Evolutionary conservation across 129 eudicot species (phyloP), one percentile per base, ranked within the genome.

Genomic region (Flaveria sonorensis): DNA sequence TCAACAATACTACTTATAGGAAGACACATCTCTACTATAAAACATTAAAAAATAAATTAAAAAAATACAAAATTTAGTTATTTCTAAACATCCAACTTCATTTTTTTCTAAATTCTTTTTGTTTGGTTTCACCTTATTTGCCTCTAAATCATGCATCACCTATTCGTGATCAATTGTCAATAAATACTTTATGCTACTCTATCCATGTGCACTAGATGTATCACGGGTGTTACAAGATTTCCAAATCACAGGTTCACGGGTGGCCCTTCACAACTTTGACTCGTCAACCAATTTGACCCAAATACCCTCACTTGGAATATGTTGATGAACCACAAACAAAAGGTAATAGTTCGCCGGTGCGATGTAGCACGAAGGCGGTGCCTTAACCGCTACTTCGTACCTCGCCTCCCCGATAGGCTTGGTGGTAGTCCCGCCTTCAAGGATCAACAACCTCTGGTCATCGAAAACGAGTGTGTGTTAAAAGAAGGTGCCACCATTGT

Each of bases 401-500:
- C 51, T 72, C 0, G 80, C 71, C 12, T 46, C 76, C 10, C 86
- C 92, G 10, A 79, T 52, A 1, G 48, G 12, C 55, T 8, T 73
- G 19, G 76, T 47, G 23, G 70, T 85, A 18, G 48, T 68, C 9
- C 76, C 87, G 14, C 64, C 60, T 19, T 70, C 79, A 0, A 93
- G 86, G 0, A 85, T 79, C 77, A 93, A 23, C 36, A 89, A 18
- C 70, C 97, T 82, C 65, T 93, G 97, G 21, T 89, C 98, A 92
- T 92, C 4, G 92, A 86, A 85, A 85, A 88, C 40, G 96, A 88
- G 73, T 93, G 98, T 0, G 97, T 93, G 32, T 76, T 84, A 57
- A 93, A 93, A 21, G 96, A 46, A 6, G 97, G 98, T 28, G 88
- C 78, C 1, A 90, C 78, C 93, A 93, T 87, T 16, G 91, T 90